Evolutionary conservation across 768 basidiomycete species (phyloP).

Genomic region (Boletus edulis): DNA sequence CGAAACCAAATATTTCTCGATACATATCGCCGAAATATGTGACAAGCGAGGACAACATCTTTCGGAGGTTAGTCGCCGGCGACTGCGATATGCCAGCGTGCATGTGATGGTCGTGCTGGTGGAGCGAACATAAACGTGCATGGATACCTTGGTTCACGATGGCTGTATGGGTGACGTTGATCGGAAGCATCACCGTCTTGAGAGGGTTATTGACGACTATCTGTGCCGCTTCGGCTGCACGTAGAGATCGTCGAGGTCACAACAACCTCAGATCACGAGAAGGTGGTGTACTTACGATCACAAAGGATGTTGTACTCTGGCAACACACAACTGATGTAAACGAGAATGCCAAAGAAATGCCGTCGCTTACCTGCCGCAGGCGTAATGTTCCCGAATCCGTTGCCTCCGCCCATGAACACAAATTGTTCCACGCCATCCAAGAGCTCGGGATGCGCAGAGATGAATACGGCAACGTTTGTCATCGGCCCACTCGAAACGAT

Average conservation of each 20-base stretch:
- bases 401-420: constrained; percentile 87
- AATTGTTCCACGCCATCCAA: constrained; percentile 47
- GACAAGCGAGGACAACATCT: constrained; percentile 73
- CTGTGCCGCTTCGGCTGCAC: constrained; percentile 73
- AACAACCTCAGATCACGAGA: not conserved
- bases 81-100: not conserved
- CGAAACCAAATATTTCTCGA: constrained; percentile 73
- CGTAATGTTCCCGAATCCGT: constrained; percentile 79
- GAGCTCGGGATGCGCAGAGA: constrained; percentile 55
- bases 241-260: not conserved
- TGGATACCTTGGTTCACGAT: constrained; percentile 64
- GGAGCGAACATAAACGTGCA: constrained; percentile 47
- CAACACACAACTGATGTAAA: constrained; percentile 8
- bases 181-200: constrained; percentile 72
- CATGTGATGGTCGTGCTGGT: constrained; percentile 23
- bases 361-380: constrained; percentile 58
- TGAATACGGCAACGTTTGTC: constrained; percentile 78
- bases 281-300: constrained; percentile 58
- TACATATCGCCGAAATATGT: constrained; percentile 73
- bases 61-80: constrained; percentile 52
- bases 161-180: constrained; percentile 87
- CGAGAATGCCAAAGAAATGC: not conserved
- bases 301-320: constrained; percentile 79
- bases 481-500: constrained; percentile 80
- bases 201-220: constrained; percentile 75